Percentiles rank a stretch among this genome's conserved stretches.
Conservation (phyloP, 345 rosid genomes). For the Lenwebbia sp. region DNA sequence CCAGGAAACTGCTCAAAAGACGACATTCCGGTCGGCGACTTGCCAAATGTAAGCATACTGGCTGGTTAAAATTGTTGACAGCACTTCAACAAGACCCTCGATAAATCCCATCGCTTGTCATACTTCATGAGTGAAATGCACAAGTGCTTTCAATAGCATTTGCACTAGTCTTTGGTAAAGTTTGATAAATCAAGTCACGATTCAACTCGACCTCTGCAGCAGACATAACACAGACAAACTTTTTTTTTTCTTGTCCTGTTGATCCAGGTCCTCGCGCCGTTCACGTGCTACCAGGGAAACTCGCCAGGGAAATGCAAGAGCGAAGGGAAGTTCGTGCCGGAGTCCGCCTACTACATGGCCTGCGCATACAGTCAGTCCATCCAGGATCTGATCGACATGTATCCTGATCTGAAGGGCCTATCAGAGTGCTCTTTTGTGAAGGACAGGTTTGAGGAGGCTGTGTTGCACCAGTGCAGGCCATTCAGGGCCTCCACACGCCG, state of each 20-base stretch:
- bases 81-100: background rate
- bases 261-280: slow-evolving; percentile 31
- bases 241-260: background rate
- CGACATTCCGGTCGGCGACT: slow-evolving; percentile 26
- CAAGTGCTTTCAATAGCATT: background rate
- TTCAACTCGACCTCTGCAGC: background rate
- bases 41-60: slow-evolving; percentile 31
- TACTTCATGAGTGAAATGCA: background rate
- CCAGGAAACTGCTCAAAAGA: slow-evolving; percentile 28
- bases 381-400: slow-evolving; percentile 30
- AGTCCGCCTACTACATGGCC: slow-evolving; percentile 21
- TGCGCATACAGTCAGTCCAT: slow-evolving; percentile 38
- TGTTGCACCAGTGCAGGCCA: slow-evolving; percentile 36
- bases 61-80: background rate
- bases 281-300: slow-evolving; percentile 35
- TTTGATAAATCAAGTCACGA: background rate
- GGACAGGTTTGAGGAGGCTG: slow-evolving; percentile 22
- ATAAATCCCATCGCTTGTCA: background rate
- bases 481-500: slow-evolving; percentile 14
- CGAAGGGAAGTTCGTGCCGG: slow-evolving; percentile 34
- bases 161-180: background rate
- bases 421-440: slow-evolving; percentile 35
- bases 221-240: background rate
- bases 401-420: slow-evolving; percentile 39
- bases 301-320: slow-evolving; percentile 17